Conservation (phyloP, 2,329 filamentous ascomycete genomes). For the Fusarium setosum region DNA sequence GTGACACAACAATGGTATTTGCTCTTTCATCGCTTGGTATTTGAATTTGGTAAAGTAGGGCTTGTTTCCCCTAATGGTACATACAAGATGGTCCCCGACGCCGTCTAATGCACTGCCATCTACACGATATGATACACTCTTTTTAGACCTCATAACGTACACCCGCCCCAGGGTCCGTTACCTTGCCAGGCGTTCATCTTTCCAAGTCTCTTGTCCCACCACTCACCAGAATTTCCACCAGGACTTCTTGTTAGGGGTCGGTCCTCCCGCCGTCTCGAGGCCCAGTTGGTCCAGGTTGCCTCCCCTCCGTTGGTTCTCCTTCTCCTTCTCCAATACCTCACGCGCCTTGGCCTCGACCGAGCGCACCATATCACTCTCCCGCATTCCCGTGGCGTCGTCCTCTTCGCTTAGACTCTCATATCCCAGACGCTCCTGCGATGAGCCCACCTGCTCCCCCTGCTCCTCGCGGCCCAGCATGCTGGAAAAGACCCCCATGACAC, state of each 20-base stretch:
- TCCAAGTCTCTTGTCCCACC: slow-evolving; percentile 32
- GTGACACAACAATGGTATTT: background rate
- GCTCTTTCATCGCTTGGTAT: slow-evolving; percentile 41
- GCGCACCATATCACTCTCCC: slow-evolving; percentile 32
- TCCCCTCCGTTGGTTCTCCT: slow-evolving; percentile 61
- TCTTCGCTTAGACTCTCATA: slow-evolving; percentile 37
- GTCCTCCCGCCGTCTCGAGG: slow-evolving; percentile 45
- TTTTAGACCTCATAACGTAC: slow-evolving; percentile 34
- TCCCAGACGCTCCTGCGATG: slow-evolving; percentile 23
- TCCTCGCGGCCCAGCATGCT: slow-evolving; percentile 44
- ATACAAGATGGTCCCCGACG: slow-evolving; percentile 53
- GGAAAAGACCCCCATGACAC: slow-evolving; percentile 49
- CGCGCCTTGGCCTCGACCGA: slow-evolving; percentile 53
- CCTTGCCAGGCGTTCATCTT: slow-evolving; percentile 14
- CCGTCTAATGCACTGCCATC: slow-evolving; percentile 59
- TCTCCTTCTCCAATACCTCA: slow-evolving; percentile 60
- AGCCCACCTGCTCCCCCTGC: slow-evolving; percentile 33
- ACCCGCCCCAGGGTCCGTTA: slow-evolving; percentile 25
- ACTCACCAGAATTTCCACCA: slow-evolving; percentile 60
- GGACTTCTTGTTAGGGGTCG: slow-evolving; percentile 57
- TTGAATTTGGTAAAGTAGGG: slow-evolving; percentile 45
- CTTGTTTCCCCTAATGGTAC: slow-evolving; percentile 45
- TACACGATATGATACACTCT: slow-evolving; percentile 57
- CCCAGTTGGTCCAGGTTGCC: slow-evolving; percentile 64
- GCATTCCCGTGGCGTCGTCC: slow-evolving; percentile 33